Base-by-base conservation (phyloP, 306 rosid genomes). In the Argentina anserina region DNA sequence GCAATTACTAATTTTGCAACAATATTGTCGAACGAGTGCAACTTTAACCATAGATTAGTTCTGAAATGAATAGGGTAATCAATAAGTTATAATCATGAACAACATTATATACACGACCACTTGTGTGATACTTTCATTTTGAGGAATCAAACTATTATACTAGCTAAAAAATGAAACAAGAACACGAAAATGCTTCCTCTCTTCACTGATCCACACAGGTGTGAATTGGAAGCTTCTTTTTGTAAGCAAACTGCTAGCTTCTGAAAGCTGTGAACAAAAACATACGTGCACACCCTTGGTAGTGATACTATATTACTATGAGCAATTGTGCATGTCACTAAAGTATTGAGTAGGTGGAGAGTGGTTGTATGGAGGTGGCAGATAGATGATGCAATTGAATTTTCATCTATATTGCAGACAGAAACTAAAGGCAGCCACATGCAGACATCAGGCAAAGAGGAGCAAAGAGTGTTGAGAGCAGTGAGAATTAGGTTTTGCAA, bases 401-500 rank as follows among this genome's bases (percentile, higher is more conserved):
- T 10, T 9, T 39, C 52, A 28, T 33, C 34, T 47, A 65, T 41
- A 15, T 65, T 21, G 34, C 69, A 65, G 69, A 65, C 69, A 65
- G n/a, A 41, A 65, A 39, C 33, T 39, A 39, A 21, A 37, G 69
- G 70, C 49, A 6, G 0, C 21, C 70, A 42, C 53, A 66, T 40
- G 70, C 36, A 11, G 10, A 0, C 13, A 7, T 3, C 26, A n/a
- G 28, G 58, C 28, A n/a, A 50, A 33, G 43, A 31, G 23, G 36
- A 56, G 20, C 63, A 59, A 61, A 61, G 15, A 61, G 67, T 34
- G 42, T 33, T 61, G 66, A 61, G 8, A 61, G 42, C 66, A 17
- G 41, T 61, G 34, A 52, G 74, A 34, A 18, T 11, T 36, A 21
- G 21, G 49, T 15, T 52, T 59, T 21, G n/a, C 47, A 12, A 15